A percentile compares a stretch with the other conserved stretches of the same genome.
These are phyloP conservation scores for Lyophyllum decastes DNA, from an alignment of 768 basidiomycete species.

Conservation along the genomic window DNA sequence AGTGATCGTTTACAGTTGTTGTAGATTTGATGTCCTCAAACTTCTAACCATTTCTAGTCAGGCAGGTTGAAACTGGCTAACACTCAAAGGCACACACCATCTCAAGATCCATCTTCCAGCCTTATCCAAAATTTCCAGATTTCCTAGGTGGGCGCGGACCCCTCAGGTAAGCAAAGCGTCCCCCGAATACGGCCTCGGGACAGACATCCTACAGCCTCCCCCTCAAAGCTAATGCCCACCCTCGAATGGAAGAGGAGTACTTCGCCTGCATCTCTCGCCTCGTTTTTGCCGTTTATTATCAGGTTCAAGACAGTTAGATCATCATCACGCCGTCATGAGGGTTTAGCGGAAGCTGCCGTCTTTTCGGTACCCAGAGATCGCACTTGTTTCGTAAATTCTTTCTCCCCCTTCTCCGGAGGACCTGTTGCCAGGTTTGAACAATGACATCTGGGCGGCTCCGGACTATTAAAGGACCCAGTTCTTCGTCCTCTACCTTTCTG, in stretches of 20 bases:
- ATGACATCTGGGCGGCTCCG: constrained; percentile 44
- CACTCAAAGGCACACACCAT: constrained; percentile 42
- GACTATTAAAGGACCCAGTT: constrained; percentile 44
- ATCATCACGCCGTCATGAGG: constrained; percentile 37
- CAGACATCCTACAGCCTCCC: constrained; percentile 11
- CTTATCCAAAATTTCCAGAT: constrained; percentile 33
- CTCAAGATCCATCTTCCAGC: constrained; percentile 36
- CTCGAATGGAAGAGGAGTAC: constrained; percentile 18
- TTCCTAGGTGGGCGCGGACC: constrained; percentile 34
- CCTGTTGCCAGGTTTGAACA: constrained; percentile 40
- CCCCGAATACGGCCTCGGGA: constrained; percentile 21
- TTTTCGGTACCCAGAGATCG: constrained; percentile 41
- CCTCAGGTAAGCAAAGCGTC: constrained; percentile 35
- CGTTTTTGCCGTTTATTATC: constrained; percentile 24
- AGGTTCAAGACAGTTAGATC: constrained; percentile 38
- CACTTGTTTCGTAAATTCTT: constrained; percentile 39
- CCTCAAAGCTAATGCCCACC: constrained; percentile 21
- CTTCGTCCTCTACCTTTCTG: constrained; percentile 19
- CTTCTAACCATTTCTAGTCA: constrained; percentile 43
- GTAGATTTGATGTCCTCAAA: constrained; percentile 23
- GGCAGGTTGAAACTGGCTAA: constrained; percentile 36
- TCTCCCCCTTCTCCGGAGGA: constrained; percentile 36
- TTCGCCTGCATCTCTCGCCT: constrained; percentile 15
- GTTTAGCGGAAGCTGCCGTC: constrained; percentile 33
- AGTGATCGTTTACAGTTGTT: constrained; percentile 24